Evolutionary conservation across 331 rosid genomes (phyloP), one percentile per base, ranked within the genome.

Genomic region (Arachis monticola): DNA sequence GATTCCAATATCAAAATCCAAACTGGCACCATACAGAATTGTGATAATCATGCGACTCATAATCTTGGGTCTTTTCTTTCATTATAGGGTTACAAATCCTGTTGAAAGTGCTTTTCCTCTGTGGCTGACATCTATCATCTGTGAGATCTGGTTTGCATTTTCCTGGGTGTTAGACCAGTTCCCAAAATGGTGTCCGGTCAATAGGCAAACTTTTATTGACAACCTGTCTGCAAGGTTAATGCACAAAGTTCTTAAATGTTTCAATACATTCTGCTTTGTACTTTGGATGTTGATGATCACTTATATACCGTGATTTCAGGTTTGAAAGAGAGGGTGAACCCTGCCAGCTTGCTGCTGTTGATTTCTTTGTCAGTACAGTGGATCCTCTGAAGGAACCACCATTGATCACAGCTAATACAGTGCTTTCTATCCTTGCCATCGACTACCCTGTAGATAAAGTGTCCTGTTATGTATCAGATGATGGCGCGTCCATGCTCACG

Each of bases 361-460:
- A 95, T 84, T 95, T 95, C 87, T 95, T 95, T 41, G 99, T 95
- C 86, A 95, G 99, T 85, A 95, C 99, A 8, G 99, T 95, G 3
- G 99, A 95, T 82, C 99, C 99, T 48, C 8, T 95, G 91, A 95
- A 95, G 80, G 99, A 95, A 56, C 99, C 99, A 7, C 99, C 99
- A 0, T 32, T 95, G 83, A 95, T 95, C 83, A 95, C 99, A 32
- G 91, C 97, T 62, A 95, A 95, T 78, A 95, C 99, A 0, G 97
- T 92, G 80, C 99, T 95, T 74, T 95, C 99, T 11, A 95, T 95
- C 86, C 99, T 95, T 68, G 97, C 99, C 2, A 92, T 92, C 35
- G 97, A 95, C 85, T 95, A 95, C 60, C 97, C 99, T 2, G 96
- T 95, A 5, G 99, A 95, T n/a, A 90, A 92, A 86, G 97, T 95